Base-by-base conservation (phyloP, 371 early-diverging fungal species). In the Zopfochytrium polystomum region DNA sequence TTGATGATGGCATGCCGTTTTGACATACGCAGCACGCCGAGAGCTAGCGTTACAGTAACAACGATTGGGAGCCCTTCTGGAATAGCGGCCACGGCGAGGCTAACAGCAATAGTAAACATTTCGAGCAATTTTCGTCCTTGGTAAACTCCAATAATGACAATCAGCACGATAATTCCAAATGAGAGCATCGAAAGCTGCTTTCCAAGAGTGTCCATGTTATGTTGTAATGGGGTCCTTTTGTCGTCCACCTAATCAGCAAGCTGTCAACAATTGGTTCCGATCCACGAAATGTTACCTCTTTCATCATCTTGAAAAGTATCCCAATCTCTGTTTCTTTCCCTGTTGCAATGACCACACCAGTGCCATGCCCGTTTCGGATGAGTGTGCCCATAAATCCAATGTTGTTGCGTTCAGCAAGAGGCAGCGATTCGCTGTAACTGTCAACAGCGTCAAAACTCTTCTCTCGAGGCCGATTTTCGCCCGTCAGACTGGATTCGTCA, bases 61-160 rank as follows among this genome's bases (percentile, higher is more conserved):
- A 91, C 91, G 62, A 95, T 89, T 20, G 95, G 95, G 33, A 96
- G 76, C 1, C 95, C 92, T 68, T 95, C 96, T 0, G 97, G 97
- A 43, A 96, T 94, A 57, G 95, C 95, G 34, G 95, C 93, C 0
- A 95, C 94, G 1, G 94, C 92, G 58, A 93, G 76, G 80, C 86
- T 85, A 30, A 93, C 87, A 60, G 89, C 90, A 60, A 95, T 92
- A 23, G 94, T 95, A 67, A 94, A 94, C 93, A 94, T 94, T 67
- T 95, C 93, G 43, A 96, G 76, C 88, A 87, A 87, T n/a, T 77
- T 76, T 45, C 89, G 84, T 42, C 90, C 89, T 71, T 95, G 96
- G 59, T 92, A 63, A 27, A 94, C 65, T 27, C 98, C 98, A 62
- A 95, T 81, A 46, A 95, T 45, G 5, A 90, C 85, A 67, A 96